Base-by-base conservation (phyloP, 2,329 filamentous ascomycete genomes). In the Cladosporium sp. region DNA sequence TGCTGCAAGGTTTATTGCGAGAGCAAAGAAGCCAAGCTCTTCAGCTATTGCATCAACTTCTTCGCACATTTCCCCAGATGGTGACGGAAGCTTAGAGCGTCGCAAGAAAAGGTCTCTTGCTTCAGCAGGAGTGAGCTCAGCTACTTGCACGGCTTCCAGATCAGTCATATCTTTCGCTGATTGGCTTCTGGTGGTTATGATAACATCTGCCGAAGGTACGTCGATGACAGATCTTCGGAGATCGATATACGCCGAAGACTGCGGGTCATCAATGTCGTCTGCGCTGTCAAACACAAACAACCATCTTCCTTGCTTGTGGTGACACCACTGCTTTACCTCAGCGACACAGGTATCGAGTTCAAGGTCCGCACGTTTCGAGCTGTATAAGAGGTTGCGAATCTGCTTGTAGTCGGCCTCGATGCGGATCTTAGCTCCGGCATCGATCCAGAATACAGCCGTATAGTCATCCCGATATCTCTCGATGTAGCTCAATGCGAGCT, bases 391-490 rank as follows among this genome's bases (percentile, higher is more conserved):
- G n/a, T 46, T 54, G 10, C 39, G 49, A 10, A 63, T 43, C 7
- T 63, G 60, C 18, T 28, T 54, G 49, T 28, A 63, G 43, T 54
- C 49, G 0, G 48, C 25, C 18, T 46, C 49, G 5, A 46, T 23
- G 49, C 25, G 30, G 2, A 14, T 28, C 36, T 34, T 26, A 3
- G 36, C 16, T 18, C 60, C 60, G 8, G 71, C 69, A 61, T 72
- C 69, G 13, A 73, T 66, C 71, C 70, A 72, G 62, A 73, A 71
- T 2, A 60, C 67, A 7, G 70, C 67, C 16, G 61, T 66, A 58
- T 73, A 73, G 36, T 70, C 63, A 6, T 60, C 53, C 64, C 64
- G 34, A 69, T 58, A 48, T 46, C 18, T 64, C 43, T 67, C 63
- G 23, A 70, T 54, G 46, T 73, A 70, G 57, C 48, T 49, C 18